Base-by-base conservation (phyloP, 2,329 filamentous ascomycete genomes). In the Thelonectria blattea region DNA sequence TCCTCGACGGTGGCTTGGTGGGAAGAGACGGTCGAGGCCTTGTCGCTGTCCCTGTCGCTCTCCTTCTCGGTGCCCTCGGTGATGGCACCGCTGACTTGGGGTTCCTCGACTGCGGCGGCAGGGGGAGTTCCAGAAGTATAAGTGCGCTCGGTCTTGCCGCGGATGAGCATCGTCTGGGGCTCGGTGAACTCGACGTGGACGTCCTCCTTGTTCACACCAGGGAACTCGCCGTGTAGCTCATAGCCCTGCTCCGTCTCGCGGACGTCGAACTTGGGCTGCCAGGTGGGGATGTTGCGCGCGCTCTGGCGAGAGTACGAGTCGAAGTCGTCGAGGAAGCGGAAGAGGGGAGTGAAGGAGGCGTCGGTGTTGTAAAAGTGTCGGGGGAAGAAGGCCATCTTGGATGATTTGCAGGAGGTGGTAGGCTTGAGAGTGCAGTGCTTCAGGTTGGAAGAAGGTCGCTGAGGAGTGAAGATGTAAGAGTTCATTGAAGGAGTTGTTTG, bases 131-230 rank as follows among this genome's bases (percentile, higher is more conserved):
- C 84, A 41, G 85, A 77, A 61, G 85, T 84, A 75, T 86, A 84
- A 65, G 79, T 79, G 66, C 88, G 85, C 77, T 93, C 90, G 57
- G 87, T 83, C 65, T 82, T 86, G 71, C 91, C 91, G 59, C 85
- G 86, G 73, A 95, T 81, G 64, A 86, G 83, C 45, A 94, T 79
- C 15, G 90, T 93, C 78, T 91, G 88, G 43, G 84, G 81, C 73
- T 94, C 91, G 60, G 86, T 88, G 81, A 93, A 94, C 72, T 94
- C 91, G 72, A 94, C 90, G 73, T 84, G 80, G 71, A 95, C 80
- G 71, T 93, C 81, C 68, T 91, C 87, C 78, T 91, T 90, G 64
- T 85, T 84, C 68, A 93, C 81, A 56, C 91, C 91, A 0, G 91
- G 88, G 6, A 94, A 85, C 76, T 94, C 91, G 70, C 91, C 91